Conservation (phyloP, 2,329 filamentous ascomycete genomes). For the Talaromyces sp. region DNA sequence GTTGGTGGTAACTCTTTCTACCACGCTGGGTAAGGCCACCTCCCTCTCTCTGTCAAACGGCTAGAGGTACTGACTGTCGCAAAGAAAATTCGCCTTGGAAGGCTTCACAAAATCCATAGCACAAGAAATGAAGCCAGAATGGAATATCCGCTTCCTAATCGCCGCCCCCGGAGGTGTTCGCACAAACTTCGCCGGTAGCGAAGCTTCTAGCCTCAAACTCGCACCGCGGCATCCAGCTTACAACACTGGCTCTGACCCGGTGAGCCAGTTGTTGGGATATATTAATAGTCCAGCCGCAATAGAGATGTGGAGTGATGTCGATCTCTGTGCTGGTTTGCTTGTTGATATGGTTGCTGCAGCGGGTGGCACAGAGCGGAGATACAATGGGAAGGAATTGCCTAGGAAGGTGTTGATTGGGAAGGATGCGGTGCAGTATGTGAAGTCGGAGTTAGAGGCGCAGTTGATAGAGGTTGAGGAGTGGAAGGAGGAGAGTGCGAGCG, state of each 20-base stretch:
- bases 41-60: background rate
- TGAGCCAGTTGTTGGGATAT: slow-evolving; percentile 21
- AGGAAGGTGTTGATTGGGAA: slow-evolving; percentile 22
- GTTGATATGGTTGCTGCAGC: slow-evolving; percentile 21
- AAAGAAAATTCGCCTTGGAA: slow-evolving; percentile 48
- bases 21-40: slow-evolving; percentile 23
- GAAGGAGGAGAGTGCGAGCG: slow-evolving; percentile 21
- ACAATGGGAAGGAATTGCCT: slow-evolving; percentile 15
- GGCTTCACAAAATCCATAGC: slow-evolving; percentile 50
- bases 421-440: slow-evolving; percentile 22
- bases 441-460: slow-evolving; percentile 20
- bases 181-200: slow-evolving; percentile 13
- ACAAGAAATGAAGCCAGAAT: slow-evolving; percentile 45
- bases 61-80: background rate
- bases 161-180: slow-evolving; percentile 23
- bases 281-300: slow-evolving; percentile 18
- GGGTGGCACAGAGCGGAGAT: slow-evolving; percentile 1
- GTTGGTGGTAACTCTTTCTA: slow-evolving; percentile 26
- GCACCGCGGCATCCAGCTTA: slow-evolving; percentile 10
- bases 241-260: background rate
- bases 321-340: slow-evolving; percentile 23
- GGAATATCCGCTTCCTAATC: slow-evolving; percentile 42
- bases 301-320: slow-evolving; percentile 23
- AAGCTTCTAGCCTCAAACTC: background rate
- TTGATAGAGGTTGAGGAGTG: slow-evolving; percentile 22